These are phyloP conservation scores for Cladosporium oxysporum DNA, from an alignment of 2,329 filamentous ascomycete genomes.

Conservation along the genomic window DNA sequence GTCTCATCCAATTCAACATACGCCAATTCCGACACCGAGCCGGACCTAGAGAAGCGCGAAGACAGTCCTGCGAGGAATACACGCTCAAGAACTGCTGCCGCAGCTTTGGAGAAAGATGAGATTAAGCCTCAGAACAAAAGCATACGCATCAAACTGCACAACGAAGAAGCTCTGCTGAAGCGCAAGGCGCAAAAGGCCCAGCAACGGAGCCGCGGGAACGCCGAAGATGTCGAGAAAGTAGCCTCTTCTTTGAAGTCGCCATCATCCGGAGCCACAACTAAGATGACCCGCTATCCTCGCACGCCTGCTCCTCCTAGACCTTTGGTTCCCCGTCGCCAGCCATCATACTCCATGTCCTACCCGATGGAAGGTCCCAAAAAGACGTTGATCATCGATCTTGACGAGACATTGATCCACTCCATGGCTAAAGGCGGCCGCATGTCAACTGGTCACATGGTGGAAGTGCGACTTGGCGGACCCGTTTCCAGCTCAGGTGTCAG, in stretches of 20 bases:
- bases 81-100: slow-evolving; percentile 61
- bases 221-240: slow-evolving; percentile 50
- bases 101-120: slow-evolving; percentile 57
- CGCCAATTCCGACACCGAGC: slow-evolving; percentile 67
- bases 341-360: slow-evolving; percentile 72
- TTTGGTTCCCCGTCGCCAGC: slow-evolving; percentile 82
- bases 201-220: slow-evolving; percentile 23
- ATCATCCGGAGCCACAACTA: slow-evolving; percentile 61
- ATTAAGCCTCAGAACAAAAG: slow-evolving; percentile 70
- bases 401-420: slow-evolving; percentile 97
- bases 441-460: slow-evolving; percentile 97
- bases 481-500: slow-evolving; percentile 26
- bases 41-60: slow-evolving; percentile 50
- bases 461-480: slow-evolving; percentile 58
- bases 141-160: slow-evolving; percentile 87
- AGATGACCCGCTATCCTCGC: slow-evolving; percentile 84
- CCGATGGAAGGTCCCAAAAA: slow-evolving; percentile 71
- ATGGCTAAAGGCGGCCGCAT: slow-evolving; percentile 95
- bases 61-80: slow-evolving; percentile 56
- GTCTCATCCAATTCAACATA: slow-evolving; percentile 57
- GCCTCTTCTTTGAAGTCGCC: slow-evolving; percentile 87
- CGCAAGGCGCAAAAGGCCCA: slow-evolving; percentile 68
- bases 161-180: slow-evolving; percentile 62
- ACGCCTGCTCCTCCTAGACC: slow-evolving; percentile 86
- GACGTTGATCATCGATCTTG: slow-evolving; percentile 90